Evolutionary conservation across 202 grass and related monocot genomes (phyloP).

Genomic region (Hordeum pubiflorum): DNA sequence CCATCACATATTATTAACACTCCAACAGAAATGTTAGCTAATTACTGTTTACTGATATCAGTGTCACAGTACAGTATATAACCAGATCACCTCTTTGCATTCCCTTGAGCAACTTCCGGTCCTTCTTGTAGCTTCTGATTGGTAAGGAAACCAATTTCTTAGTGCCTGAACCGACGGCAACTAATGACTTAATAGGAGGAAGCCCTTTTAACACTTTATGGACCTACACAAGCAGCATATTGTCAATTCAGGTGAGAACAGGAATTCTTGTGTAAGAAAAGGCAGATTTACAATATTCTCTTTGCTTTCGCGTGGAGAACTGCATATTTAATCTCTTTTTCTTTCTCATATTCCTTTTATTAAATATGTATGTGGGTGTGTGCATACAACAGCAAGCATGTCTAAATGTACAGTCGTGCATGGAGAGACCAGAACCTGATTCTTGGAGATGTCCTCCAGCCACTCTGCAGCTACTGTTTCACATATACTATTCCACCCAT

Average conservation of each 20-base stretch:
- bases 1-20: conserved; percentile 16
- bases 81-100: conserved; percentile 84
- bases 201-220: conserved; percentile 95
- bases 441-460: conserved; percentile 97
- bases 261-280: background rate
- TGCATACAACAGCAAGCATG: conserved; percentile 9
- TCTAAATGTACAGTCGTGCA: conserved; percentile 18
- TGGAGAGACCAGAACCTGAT: conserved; percentile 62
- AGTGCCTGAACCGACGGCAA: conserved; percentile 84
- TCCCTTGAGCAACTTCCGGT: conserved; percentile 92
- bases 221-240: conserved; percentile 48
- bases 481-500: conserved; percentile 84
- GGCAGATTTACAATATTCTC: background rate
- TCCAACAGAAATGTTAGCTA: conserved; percentile 15
- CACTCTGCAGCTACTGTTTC: conserved; percentile 81
- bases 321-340: background rate
- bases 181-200: conserved; percentile 84
- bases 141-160: conserved; percentile 84
- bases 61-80: background rate
- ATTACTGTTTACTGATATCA: background rate
- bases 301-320: background rate
- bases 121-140: conserved; percentile 92
- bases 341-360: background rate
- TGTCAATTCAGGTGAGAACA: conserved; percentile 18
- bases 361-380: background rate